Conservation (phyloP, 768 basidiomycete genomes). For the Podaxis sp. region DNA sequence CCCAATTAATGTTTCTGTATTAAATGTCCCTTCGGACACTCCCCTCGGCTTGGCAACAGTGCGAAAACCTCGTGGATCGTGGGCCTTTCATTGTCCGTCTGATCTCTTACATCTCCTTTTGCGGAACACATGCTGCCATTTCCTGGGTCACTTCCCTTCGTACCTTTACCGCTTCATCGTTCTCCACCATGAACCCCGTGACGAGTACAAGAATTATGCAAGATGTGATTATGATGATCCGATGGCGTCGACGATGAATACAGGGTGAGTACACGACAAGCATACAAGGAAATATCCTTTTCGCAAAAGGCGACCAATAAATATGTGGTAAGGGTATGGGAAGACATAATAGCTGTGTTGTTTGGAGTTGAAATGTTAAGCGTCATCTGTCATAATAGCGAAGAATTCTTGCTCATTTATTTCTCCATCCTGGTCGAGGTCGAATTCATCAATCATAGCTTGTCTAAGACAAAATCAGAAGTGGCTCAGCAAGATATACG, state of each 20-base stretch:
- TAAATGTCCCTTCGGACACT: neutral
- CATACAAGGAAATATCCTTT: slow-evolving; percentile 3
- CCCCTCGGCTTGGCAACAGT: neutral
- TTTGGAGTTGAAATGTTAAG: slow-evolving; percentile 29
- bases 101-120: neutral
- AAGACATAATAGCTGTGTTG: neutral
- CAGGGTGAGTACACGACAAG: slow-evolving; percentile 7
- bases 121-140: neutral
- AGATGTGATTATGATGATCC: slow-evolving; percentile 6
- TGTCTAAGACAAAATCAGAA: slow-evolving; percentile 50
- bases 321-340: neutral
- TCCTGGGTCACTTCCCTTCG: neutral
- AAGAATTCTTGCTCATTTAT: slow-evolving; percentile 97
- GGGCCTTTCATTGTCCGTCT: neutral
- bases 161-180: neutral
- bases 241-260: slow-evolving; percentile 7
- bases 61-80: neutral
- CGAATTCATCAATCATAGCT: slow-evolving; percentile 99
- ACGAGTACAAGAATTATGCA: neutral
- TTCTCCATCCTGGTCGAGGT: slow-evolving; percentile 96
- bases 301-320: neutral
- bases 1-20: neutral
- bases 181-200: neutral
- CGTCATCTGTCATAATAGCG: slow-evolving; percentile 94
- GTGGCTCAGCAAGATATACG: neutral